Evolutionary conservation across 2,329 filamentous ascomycete species (phyloP).

Genomic region (Colletotrichum godetiae): DNA sequence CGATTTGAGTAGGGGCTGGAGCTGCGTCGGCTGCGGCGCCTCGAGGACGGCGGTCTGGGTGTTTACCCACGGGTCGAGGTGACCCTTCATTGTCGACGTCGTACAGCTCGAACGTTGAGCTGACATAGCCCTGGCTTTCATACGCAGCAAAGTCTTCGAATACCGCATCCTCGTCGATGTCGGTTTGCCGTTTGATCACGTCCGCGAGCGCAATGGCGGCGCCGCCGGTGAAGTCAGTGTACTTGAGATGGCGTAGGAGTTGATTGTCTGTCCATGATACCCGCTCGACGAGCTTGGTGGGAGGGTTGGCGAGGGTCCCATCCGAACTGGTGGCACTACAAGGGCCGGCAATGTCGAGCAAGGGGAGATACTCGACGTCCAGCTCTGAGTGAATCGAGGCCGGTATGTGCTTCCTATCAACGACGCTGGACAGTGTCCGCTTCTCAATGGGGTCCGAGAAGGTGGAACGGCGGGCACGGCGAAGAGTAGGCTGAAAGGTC

Average conservation of each 20-base stretch:
- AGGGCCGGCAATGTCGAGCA: conserved; percentile 21
- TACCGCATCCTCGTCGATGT: conserved; percentile 45
- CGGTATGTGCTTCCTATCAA: conserved; percentile 34
- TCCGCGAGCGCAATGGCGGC: conserved; percentile 52
- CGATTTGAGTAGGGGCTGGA: conserved; percentile 48
- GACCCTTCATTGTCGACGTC: conserved; percentile 61
- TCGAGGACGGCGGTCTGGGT: conserved; percentile 9
- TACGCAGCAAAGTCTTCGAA: conserved; percentile 49
- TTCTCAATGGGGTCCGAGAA: conserved; percentile 38
- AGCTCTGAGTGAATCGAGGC: conserved; percentile 37
- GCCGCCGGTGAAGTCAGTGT: conserved; percentile 54
- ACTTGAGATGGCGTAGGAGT: conserved; percentile 54
- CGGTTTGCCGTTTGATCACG: conserved; percentile 44
- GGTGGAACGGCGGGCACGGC: conserved; percentile 43
- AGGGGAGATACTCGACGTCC: conserved; percentile 36
- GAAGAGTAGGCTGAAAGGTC: conserved; percentile 24
- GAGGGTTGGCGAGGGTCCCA: conserved; percentile 9
- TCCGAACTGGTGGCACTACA: background rate
- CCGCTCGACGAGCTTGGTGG: conserved; percentile 19
- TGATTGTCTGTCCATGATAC: conserved; percentile 48
- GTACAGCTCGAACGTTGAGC: conserved; percentile 68
- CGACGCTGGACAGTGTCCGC: conserved; percentile 23
- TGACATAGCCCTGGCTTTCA: conserved; percentile 53
- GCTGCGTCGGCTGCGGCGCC: conserved; percentile 39
- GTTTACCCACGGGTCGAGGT: conserved; percentile 41